These are phyloP conservation scores for Saturnispora dispora DNA, from an alignment of 805 yeast genomes.

Conservation along the genomic window DNA sequence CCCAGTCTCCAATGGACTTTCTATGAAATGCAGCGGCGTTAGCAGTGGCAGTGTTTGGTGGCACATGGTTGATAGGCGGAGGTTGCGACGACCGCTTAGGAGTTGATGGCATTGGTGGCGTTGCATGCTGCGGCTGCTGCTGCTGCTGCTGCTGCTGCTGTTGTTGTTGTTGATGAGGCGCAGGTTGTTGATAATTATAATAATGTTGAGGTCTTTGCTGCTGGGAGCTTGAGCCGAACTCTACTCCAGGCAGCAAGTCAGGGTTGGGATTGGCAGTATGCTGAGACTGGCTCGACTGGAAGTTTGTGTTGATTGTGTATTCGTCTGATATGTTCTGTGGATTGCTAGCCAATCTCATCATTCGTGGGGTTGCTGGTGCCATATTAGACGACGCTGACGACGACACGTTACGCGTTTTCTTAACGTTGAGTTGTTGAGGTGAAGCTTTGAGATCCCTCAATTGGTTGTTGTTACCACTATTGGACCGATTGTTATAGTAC, in stretches of 20 bases:
- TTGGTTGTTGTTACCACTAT: neutral
- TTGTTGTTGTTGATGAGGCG: constrained; percentile 13
- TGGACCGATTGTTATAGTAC: neutral
- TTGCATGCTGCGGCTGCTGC: constrained; percentile 6
- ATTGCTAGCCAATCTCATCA: constrained; percentile 48
- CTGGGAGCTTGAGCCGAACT: constrained; percentile 13
- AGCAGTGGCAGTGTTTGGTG: constrained; percentile 5
- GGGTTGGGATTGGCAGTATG: constrained; percentile 5
- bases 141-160: constrained; percentile 4
- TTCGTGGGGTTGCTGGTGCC: constrained; percentile 60
- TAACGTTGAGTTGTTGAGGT: constrained; percentile 7
- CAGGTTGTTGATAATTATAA: constrained; percentile 9
- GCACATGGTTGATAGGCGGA: neutral
- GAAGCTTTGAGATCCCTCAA: neutral
- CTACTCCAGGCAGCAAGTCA: constrained; percentile 22
- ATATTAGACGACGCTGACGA: constrained; percentile 23
- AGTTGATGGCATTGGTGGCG: neutral
- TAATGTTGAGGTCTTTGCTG: constrained; percentile 2
- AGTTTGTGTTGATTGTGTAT: constrained; percentile 17
- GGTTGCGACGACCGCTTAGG: neutral
- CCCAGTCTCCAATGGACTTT: constrained; percentile 94
- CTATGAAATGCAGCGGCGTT: constrained; percentile 55
- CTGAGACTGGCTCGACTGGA: constrained; percentile 12
- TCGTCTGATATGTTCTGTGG: constrained; percentile 21
- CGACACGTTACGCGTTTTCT: constrained; percentile 5